phyloP scores from a whole-genome alignment of 768 basidiomycete species.

The Tephrocybe rancida region DNA sequence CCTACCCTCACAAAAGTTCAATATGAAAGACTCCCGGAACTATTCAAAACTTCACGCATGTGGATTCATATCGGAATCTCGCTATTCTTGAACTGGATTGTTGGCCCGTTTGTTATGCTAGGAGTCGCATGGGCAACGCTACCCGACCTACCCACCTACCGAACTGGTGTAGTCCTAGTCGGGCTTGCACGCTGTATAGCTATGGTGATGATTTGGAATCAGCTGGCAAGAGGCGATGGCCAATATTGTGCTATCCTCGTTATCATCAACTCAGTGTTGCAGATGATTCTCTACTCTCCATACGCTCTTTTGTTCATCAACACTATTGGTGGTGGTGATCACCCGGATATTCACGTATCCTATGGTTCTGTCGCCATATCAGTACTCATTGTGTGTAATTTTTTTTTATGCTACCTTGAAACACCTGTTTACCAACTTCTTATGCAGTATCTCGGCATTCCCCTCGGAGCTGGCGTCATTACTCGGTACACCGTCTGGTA shows the following conservation, averaged over 20 bases:
- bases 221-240: slow-evolving; percentile 65
- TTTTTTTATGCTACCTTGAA: not conserved
- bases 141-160: slow-evolving; percentile 74
- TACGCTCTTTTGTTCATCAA: slow-evolving; percentile 76
- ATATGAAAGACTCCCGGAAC: slow-evolving; percentile 65
- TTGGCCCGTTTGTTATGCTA: slow-evolving; percentile 85
- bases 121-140: slow-evolving; percentile 84
- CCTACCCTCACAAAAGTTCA: slow-evolving; percentile 77
- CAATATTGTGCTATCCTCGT: slow-evolving; percentile 83
- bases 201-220: slow-evolving; percentile 85
- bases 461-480: slow-evolving; percentile 68
- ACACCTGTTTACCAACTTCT: not conserved
- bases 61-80: slow-evolving; percentile 75
- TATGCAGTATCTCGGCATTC: slow-evolving; percentile 79
- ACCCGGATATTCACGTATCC: slow-evolving; percentile 43
- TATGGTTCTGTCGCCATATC: slow-evolving; percentile 66
- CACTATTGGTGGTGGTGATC: slow-evolving; percentile 53
- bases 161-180: slow-evolving; percentile 82
- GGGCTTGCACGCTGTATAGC: slow-evolving; percentile 75
- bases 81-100: slow-evolving; percentile 75
- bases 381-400: slow-evolving; percentile 65
- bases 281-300: slow-evolving; percentile 78
- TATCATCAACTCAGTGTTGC: slow-evolving; percentile 77
- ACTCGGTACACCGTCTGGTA: slow-evolving; percentile 62
- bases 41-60: slow-evolving; percentile 54